These are phyloP conservation scores for Cytospora schulzeri DNA, from an alignment of 2,329 filamentous ascomycete species.

Conservation along the genomic window DNA sequence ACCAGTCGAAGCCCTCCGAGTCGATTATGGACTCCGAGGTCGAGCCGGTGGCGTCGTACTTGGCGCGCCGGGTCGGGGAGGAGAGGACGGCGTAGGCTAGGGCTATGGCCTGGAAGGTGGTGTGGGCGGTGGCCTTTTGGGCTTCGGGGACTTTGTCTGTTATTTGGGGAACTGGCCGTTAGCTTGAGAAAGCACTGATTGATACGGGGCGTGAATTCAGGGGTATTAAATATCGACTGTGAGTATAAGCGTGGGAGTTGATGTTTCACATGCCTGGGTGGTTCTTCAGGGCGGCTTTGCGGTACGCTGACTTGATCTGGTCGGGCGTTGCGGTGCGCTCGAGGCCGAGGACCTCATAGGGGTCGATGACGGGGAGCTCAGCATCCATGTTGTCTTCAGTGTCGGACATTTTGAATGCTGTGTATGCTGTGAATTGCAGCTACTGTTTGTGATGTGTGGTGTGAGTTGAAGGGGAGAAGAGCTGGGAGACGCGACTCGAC, in stretches of 20 bases:
- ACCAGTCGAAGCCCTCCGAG: slow-evolving; percentile 84
- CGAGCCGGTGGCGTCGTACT: slow-evolving; percentile 88
- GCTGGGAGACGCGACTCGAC: slow-evolving; percentile 17
- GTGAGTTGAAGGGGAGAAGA: background rate
- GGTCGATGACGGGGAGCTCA: slow-evolving; percentile 67
- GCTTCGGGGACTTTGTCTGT: slow-evolving; percentile 76
- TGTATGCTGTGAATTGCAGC: slow-evolving; percentile 1
- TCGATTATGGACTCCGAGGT: slow-evolving; percentile 81
- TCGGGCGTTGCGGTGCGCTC: slow-evolving; percentile 71
- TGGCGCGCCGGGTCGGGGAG: slow-evolving; percentile 74
- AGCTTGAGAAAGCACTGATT: background rate
- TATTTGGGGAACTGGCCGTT: background rate
- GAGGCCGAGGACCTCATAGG: slow-evolving; percentile 79
- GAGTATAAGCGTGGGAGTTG: background rate
- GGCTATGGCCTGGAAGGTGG: slow-evolving; percentile 84
- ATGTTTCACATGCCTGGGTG: slow-evolving; percentile 71
- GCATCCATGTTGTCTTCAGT: slow-evolving; percentile 56
- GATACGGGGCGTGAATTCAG: background rate
- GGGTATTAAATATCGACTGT: background rate
- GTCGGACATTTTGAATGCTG: slow-evolving; percentile 45
- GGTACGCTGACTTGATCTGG: slow-evolving; percentile 88
- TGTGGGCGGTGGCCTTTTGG: slow-evolving; percentile 72
- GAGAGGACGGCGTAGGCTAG: slow-evolving; percentile 94
- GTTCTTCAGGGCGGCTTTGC: slow-evolving; percentile 83
- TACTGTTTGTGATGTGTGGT: background rate